Evolutionary conservation across 1,284 basidiomycete genomes (phyloP).

Genomic region (Ceraceosorus guamensis): DNA sequence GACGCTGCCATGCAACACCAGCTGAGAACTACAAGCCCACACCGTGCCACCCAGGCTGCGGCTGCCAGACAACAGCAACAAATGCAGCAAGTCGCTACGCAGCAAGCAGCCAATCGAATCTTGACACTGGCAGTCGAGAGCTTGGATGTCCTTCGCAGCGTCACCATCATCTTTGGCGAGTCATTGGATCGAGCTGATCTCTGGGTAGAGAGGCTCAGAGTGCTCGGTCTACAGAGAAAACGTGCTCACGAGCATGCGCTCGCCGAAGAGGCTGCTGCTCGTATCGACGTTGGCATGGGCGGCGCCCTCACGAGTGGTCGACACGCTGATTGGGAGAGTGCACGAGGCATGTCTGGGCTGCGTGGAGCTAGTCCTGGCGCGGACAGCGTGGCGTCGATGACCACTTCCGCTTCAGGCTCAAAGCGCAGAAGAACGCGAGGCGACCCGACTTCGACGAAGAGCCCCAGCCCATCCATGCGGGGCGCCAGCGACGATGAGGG

Average conservation of each 20-base stretch:
- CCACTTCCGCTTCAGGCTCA: constrained; percentile 7
- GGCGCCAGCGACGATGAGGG: not conserved
- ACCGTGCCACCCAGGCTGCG: constrained; percentile 3
- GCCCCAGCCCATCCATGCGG: not conserved
- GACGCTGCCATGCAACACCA: constrained; percentile 2
- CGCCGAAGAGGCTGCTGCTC: constrained; percentile 8
- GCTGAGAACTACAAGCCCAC: too few species aligned
- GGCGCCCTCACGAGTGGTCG: constrained; percentile 5
- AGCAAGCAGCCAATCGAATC: constrained; percentile 67
- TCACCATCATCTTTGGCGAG: constrained; percentile 77
- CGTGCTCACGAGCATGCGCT: constrained; percentile 27
- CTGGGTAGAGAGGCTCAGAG: constrained; percentile 55
- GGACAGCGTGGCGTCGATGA: constrained; percentile 5
- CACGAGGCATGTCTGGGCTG: constrained; percentile 7
- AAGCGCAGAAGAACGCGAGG: constrained; percentile 5
- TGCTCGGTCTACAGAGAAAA: constrained; percentile 35
- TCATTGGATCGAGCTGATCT: constrained; percentile 78
- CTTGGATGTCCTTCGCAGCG: constrained; percentile 79
- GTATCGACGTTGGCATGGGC: constrained; percentile 8
- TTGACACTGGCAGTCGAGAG: constrained; percentile 79
- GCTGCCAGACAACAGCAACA: constrained; percentile 13
- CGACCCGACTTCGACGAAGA: not conserved
- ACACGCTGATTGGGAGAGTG: constrained; percentile 7
- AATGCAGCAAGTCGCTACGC: constrained; percentile 30
- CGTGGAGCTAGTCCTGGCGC: constrained; percentile 6